These are phyloP conservation scores for Pseudozyma sp. DNA, from an alignment of 1,284 basidiomycete species.

Conservation along the genomic window DNA sequence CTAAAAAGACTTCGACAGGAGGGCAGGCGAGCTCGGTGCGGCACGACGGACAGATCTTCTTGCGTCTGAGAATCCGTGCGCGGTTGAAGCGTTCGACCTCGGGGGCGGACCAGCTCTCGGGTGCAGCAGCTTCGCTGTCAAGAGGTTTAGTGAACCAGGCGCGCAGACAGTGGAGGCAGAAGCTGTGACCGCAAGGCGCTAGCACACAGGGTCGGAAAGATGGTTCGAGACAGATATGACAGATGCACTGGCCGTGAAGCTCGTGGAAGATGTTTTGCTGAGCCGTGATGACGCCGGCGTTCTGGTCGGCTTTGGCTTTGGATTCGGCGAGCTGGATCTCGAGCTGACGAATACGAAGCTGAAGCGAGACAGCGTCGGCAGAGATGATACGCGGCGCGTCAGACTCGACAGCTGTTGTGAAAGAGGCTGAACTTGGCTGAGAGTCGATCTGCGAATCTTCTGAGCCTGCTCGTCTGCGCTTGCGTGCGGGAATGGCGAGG, in stretches of 20 bases:
- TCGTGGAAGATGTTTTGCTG: constrained; percentile 41
- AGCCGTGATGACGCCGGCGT: constrained; percentile 21
- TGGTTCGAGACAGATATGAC: constrained; percentile 59
- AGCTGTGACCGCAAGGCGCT: constrained; percentile 64
- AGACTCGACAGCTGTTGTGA: constrained; percentile 19
- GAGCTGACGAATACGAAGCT: constrained; percentile 38
- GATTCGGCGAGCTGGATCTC: constrained; percentile 39
- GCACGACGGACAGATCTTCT: constrained; percentile 65
- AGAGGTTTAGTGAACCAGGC: constrained; percentile 61
- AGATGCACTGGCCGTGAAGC: constrained; percentile 48
- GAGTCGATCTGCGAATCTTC: constrained; percentile 20
- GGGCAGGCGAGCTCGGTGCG: constrained; percentile 55
- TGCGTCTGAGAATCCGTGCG: constrained; percentile 46
- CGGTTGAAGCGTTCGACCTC: constrained; percentile 21
- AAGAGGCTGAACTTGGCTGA: constrained; percentile 30
- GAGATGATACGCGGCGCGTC: constrained; percentile 11
- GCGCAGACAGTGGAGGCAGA: constrained; percentile 63
- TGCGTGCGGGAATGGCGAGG: constrained; percentile 11
- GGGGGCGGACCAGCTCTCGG: constrained; percentile 13
- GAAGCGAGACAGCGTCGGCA: constrained; percentile 24
- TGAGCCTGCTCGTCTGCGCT: constrained; percentile 26
- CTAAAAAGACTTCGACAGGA: constrained; percentile 60
- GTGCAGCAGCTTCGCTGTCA: constrained; percentile 32
- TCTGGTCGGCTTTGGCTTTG: constrained; percentile 21
- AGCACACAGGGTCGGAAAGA: constrained; percentile 59